phyloP scores from a whole-genome alignment of 345 rosid species.

The Syzygium jambos region DNA sequence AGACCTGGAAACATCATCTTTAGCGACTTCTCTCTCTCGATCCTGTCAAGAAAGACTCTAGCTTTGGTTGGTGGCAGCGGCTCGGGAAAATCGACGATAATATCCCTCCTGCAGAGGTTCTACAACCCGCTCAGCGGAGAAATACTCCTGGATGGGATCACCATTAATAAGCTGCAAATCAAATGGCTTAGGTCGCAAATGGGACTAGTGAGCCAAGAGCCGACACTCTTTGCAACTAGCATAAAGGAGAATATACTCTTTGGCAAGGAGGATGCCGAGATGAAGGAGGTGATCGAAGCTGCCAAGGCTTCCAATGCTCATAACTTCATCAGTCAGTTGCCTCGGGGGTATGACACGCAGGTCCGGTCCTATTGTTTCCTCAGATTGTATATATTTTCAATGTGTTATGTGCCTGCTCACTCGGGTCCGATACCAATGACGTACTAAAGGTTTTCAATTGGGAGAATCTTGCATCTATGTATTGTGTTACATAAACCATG shows the following conservation, averaged over 20 bases:
- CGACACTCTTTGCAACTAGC: slow-evolving; percentile 56
- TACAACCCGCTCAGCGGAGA: slow-evolving; percentile 63
- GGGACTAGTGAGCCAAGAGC: slow-evolving; percentile 70
- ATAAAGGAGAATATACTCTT: slow-evolving; percentile 65
- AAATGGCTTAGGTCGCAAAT: slow-evolving; percentile 81
- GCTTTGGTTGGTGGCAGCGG: slow-evolving; percentile 92
- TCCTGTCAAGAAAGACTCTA: slow-evolving; percentile 59
- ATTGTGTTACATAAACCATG: neutral
- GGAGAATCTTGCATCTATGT: neutral
- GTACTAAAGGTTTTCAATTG: neutral
- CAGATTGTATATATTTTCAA: neutral
- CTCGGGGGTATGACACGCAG: slow-evolving; percentile 60
- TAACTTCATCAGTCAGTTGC: slow-evolving; percentile 47
- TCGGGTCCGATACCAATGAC: neutral
- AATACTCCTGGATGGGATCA: slow-evolving; percentile 49
- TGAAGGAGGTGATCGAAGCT: slow-evolving; percentile 52
- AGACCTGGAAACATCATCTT: slow-evolving; percentile 50
- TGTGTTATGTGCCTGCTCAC: neutral
- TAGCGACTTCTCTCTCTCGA: slow-evolving; percentile 38
- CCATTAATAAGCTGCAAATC: slow-evolving; percentile 50
- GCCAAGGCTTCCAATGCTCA: slow-evolving; percentile 65
- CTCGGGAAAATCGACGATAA: slow-evolving; percentile 72
- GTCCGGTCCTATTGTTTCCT: slow-evolving; percentile 13
- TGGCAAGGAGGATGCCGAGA: slow-evolving; percentile 54
- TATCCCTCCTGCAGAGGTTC: slow-evolving; percentile 69